Evolutionary conservation across 1,284 basidiomycete genomes (phyloP).

Genomic region (Rhodotorula mucilaginosa): DNA sequence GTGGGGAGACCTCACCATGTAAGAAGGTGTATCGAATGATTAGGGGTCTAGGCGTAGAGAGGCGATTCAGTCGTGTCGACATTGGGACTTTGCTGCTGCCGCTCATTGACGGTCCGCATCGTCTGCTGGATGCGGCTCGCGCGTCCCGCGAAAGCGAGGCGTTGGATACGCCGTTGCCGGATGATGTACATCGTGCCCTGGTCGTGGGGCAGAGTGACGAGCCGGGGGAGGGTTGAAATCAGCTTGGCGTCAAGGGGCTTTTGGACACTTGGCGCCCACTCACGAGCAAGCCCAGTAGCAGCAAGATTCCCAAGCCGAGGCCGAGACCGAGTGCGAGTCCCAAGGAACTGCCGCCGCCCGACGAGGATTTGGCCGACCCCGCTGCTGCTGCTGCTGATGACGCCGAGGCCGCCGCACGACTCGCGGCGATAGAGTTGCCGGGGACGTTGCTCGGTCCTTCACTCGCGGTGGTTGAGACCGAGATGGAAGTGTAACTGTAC

Average conservation of each 20-base stretch:
- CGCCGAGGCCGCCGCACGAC: background rate
- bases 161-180: background rate
- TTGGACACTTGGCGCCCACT: background rate
- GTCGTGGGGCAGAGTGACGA: no score
- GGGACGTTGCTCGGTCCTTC: constrained; percentile 14
- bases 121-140: background rate
- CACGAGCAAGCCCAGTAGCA: background rate
- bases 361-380: background rate
- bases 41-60: no score
- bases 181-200: background rate
- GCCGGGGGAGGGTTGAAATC: no score
- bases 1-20: no score
- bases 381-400: background rate
- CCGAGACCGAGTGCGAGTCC: constrained; percentile 19
- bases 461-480: background rate
- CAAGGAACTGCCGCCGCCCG: background rate
- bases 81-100: background rate
- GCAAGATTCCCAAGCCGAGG: constrained; percentile 12
- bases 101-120: constrained; percentile 4
- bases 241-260: no score
- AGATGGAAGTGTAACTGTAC: constrained; percentile 2
- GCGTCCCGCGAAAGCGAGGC: background rate
- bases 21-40: no score
- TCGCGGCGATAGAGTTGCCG: constrained; percentile 17
- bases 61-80: background rate